A percentile compares a stretch with the other conserved stretches of the same genome.
These are phyloP conservation scores for Vararia minispora DNA, from an alignment of 768 basidiomycete species.

Conservation along the genomic window DNA sequence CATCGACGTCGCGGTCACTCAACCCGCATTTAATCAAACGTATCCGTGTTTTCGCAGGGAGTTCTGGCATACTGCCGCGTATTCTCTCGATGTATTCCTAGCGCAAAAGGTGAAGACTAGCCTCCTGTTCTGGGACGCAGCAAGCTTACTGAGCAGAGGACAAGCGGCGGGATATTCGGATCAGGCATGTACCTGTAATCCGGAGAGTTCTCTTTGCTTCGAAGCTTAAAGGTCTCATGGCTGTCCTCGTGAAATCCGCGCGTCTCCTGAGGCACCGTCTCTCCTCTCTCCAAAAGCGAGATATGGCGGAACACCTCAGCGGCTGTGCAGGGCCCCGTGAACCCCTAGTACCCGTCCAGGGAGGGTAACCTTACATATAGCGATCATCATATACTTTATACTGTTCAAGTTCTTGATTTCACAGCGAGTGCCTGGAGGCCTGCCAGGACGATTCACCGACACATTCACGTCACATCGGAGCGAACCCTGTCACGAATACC, in stretches of 20 bases:
- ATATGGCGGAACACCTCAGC: conserved; percentile 79
- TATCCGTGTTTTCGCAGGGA: conserved; percentile 52
- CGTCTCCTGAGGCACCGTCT: conserved; percentile 68
- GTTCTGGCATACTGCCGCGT: conserved; percentile 50
- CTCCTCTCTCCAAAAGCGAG: conserved; percentile 32
- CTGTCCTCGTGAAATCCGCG: conserved; percentile 79
- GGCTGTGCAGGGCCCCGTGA: conserved; percentile 30
- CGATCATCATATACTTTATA: conserved; percentile 70
- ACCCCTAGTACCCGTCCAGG: neutral
- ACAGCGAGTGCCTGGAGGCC: conserved; percentile 68
- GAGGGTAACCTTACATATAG: conserved; percentile 48
- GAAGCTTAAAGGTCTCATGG: conserved; percentile 69
- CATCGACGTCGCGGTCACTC: conserved; percentile 55
- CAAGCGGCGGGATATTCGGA: conserved; percentile 74
- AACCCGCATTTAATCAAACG: conserved; percentile 49
- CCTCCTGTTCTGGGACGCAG: no score
- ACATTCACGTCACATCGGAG: conserved; percentile 94
- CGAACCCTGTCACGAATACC: conserved; percentile 54
- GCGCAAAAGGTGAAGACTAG: no score
- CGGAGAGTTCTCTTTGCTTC: conserved; percentile 88
- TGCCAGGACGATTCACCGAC: conserved; percentile 64
- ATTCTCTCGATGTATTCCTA: conserved; percentile 58
- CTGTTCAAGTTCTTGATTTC: conserved; percentile 98
- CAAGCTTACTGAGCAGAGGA: conserved; percentile 40
- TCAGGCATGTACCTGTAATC: conserved; percentile 99